Percentiles rank a stretch among this genome's conserved stretches.
Evolutionary conservation across 345 rosid genomes (phyloP).

Genomic region (Gossypium turneri): DNA sequence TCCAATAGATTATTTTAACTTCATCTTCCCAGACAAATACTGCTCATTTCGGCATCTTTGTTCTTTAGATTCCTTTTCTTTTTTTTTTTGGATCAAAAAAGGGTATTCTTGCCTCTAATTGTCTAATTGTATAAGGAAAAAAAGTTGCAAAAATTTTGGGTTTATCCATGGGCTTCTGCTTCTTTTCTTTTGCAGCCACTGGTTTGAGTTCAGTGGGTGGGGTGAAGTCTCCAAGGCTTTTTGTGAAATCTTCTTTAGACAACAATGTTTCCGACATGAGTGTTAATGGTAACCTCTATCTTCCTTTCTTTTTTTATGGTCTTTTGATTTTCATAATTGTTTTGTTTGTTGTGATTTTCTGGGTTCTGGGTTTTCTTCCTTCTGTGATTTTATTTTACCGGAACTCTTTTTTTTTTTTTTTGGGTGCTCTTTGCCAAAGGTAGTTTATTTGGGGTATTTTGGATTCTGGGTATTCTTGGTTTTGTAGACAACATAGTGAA

Average conservation of each 20-base stretch:
- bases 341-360: not conserved
- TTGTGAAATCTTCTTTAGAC: conserved; percentile 65
- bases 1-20: not conserved
- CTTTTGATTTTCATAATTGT: not conserved
- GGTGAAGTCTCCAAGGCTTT: conserved; percentile 38
- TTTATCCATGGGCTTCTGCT: conserved; percentile 70
- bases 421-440: not conserved
- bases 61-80: not conserved
- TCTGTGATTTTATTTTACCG: not conserved
- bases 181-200: conserved; percentile 57
- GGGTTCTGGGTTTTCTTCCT: not conserved
- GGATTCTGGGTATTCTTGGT: conserved; percentile 25
- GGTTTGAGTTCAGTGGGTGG: conserved; percentile 38
- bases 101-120: not conserved
- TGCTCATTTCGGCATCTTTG: not conserved
- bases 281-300: conserved; percentile 55
- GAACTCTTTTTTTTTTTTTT: not conserved
- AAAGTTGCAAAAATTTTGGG: not conserved
- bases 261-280: conserved; percentile 88
- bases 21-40: conserved; percentile 1
- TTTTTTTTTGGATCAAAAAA: not conserved
- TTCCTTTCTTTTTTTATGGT: not conserved
- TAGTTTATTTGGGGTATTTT: not conserved
- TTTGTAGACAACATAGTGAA: not conserved
- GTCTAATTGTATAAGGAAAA: not conserved